Percentiles rank a stretch among this genome's conserved stretches.
These are phyloP conservation scores for Cystobasidiopsis lactophilus DNA, from an alignment of 768 basidiomycete species.

Conservation along the genomic window DNA sequence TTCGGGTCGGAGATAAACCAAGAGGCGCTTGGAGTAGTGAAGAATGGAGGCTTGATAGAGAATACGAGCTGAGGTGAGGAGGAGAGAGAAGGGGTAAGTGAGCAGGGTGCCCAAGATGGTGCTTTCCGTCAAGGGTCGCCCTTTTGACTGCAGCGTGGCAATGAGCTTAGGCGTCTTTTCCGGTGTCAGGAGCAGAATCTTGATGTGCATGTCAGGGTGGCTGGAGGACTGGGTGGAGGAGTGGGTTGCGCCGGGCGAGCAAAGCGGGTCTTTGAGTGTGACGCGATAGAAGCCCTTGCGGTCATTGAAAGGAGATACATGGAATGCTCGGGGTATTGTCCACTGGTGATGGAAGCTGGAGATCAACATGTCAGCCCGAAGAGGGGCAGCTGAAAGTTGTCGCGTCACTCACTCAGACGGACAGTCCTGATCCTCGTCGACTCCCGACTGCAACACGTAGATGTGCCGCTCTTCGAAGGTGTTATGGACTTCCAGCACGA, in stretches of 20 bases:
- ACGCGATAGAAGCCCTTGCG: slow-evolving; percentile 43
- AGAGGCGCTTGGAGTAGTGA: slow-evolving; percentile 38
- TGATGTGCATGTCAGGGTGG: slow-evolving; percentile 15
- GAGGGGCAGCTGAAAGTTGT: neutral
- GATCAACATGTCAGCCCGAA: slow-evolving; percentile 19
- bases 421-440: slow-evolving; percentile 32
- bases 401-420: neutral
- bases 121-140: slow-evolving; percentile 28
- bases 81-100: slow-evolving; percentile 33
- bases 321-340: slow-evolving; percentile 45
- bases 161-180: slow-evolving; percentile 32
- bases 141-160: slow-evolving; percentile 30
- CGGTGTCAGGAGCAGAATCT: slow-evolving; percentile 20
- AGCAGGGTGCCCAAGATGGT: slow-evolving; percentile 28
- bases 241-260: slow-evolving; percentile 18
- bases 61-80: slow-evolving; percentile 40
- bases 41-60: slow-evolving; percentile 38
- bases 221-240: slow-evolving; percentile 8
- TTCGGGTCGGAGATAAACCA: slow-evolving; percentile 40
- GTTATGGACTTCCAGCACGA: slow-evolving; percentile 49
- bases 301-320: slow-evolving; percentile 58
- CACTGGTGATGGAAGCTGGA: slow-evolving; percentile 41
- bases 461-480: slow-evolving; percentile 50
- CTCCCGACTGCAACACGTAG: slow-evolving; percentile 33
- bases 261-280: slow-evolving; percentile 33